Evolutionary conservation across 2,329 filamentous ascomycete species (phyloP).

Genomic region (Exophiala spinifera): DNA sequence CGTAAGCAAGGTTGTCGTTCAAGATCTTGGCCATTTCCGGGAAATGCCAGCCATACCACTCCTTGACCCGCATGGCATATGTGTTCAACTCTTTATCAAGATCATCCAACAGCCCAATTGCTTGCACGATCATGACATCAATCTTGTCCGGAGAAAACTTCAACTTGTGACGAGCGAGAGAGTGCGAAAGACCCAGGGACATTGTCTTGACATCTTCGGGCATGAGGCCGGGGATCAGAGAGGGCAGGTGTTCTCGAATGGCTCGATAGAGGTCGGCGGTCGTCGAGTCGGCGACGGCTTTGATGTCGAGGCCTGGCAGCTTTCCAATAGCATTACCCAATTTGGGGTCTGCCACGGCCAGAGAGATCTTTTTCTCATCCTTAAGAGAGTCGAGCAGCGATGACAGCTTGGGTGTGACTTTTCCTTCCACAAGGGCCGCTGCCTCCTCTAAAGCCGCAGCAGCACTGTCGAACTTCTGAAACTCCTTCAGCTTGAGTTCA

Average conservation of each 20-base stretch:
- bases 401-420: slow-evolving; percentile 83
- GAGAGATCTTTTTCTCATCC: slow-evolving; percentile 93
- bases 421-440: slow-evolving; percentile 82
- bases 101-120: slow-evolving; percentile 88
- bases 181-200: slow-evolving; percentile 94
- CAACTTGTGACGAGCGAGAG: slow-evolving; percentile 92
- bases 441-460: slow-evolving; percentile 87
- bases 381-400: slow-evolving; percentile 84
- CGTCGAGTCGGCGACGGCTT: slow-evolving; percentile 74
- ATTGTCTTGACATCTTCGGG: slow-evolving; percentile 88
- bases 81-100: slow-evolving; percentile 98
- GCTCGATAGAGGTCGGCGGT: slow-evolving; percentile 90
- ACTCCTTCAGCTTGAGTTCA: slow-evolving; percentile 91
- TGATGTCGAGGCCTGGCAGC: slow-evolving; percentile 81
- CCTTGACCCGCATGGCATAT: slow-evolving; percentile 98
- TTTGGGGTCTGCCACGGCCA: slow-evolving; percentile 91
- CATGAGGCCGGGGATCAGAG: slow-evolving; percentile 82
- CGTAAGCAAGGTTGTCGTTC: slow-evolving; percentile 94
- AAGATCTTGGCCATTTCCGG: slow-evolving; percentile 96
- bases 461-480: slow-evolving; percentile 95
- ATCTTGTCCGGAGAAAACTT: slow-evolving; percentile 99
- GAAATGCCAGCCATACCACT: slow-evolving; percentile 99
- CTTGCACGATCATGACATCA: slow-evolving; percentile 98
- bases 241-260: slow-evolving; percentile 85
- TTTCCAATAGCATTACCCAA: slow-evolving; percentile 89